A percentile compares a stretch with the other conserved stretches of the same genome.
Conservation (phyloP, 768 basidiomycete genomes). For the Suillus cothurnatus region DNA sequence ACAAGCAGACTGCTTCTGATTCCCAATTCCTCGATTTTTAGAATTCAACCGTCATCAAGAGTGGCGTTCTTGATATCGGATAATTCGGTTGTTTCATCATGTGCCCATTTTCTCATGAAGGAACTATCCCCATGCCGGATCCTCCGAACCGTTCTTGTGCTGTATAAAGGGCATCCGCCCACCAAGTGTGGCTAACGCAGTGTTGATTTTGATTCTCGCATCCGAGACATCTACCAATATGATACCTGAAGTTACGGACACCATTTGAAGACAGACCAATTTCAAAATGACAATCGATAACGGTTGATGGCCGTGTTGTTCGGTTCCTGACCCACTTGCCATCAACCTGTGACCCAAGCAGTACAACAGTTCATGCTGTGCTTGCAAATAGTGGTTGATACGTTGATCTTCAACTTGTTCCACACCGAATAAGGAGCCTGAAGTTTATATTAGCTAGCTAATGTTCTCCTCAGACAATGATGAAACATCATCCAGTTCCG, state of each 20-base stretch:
- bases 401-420: background rate
- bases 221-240: background rate
- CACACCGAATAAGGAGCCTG: background rate
- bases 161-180: background rate
- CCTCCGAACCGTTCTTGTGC: background rate
- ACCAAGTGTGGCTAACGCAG: background rate
- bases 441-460: background rate
- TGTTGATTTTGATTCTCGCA: conserved; percentile 1
- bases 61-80: background rate
- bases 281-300: background rate
- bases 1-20: conserved; percentile 2
- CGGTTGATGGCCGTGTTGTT: background rate
- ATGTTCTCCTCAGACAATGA: background rate
- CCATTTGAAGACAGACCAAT: background rate
- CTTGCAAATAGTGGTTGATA: background rate
- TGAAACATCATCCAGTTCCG: background rate
- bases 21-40: background rate
- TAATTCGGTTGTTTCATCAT: background rate
- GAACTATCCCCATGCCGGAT: background rate
- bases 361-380: background rate
- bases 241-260: background rate
- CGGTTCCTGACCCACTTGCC: background rate
- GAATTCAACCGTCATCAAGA: background rate
- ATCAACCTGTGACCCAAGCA: background rate
- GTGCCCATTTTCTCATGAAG: background rate